phyloP scores from a whole-genome alignment of 2,329 filamentous ascomycete genomes.

The Ophiostoma sp. region DNA sequence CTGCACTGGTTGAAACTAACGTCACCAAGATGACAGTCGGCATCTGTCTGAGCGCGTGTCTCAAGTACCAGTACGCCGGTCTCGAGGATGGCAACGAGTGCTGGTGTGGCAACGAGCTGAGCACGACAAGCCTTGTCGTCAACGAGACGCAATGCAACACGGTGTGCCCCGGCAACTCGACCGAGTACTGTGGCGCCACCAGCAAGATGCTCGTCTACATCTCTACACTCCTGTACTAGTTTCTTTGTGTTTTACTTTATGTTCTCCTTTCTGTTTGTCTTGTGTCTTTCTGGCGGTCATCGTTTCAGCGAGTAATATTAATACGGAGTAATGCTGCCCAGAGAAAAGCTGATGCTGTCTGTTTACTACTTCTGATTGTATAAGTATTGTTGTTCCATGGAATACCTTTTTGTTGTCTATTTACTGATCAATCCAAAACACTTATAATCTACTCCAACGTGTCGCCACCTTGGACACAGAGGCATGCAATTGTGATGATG shows the following conservation, averaged over 20 bases:
- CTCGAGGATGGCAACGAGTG: conserved; percentile 39
- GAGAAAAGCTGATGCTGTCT: too few relatives aligned
- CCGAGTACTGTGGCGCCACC: conserved; percentile 23
- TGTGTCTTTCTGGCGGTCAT: not conserved
- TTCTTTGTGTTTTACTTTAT: not conserved
- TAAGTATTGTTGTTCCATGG: too few relatives aligned
- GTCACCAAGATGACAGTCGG: conserved; percentile 31
- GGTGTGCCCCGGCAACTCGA: conserved; percentile 23
- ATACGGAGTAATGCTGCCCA: too few relatives aligned
- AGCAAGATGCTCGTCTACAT: conserved; percentile 25
- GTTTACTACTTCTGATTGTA: too few relatives aligned
- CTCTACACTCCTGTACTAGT: conserved; percentile 6
- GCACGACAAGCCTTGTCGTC: conserved; percentile 14
- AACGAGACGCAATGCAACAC: conserved; percentile 19
- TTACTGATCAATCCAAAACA: too few relatives aligned
- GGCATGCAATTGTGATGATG: too few relatives aligned
- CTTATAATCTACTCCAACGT: too few relatives aligned
- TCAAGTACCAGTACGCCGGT: conserved; percentile 34
- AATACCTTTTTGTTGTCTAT: too few relatives aligned
- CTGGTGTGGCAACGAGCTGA: conserved; percentile 35
- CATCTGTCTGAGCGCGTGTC: conserved; percentile 32
- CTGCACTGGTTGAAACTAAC: conserved; percentile 17
- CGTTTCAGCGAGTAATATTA: too few relatives aligned
- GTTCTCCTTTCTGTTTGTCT: not conserved
- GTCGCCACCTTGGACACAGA: too few relatives aligned